Conservation (phyloP, 306 rosid species). For the Cyclanthera cordifolia region DNA sequence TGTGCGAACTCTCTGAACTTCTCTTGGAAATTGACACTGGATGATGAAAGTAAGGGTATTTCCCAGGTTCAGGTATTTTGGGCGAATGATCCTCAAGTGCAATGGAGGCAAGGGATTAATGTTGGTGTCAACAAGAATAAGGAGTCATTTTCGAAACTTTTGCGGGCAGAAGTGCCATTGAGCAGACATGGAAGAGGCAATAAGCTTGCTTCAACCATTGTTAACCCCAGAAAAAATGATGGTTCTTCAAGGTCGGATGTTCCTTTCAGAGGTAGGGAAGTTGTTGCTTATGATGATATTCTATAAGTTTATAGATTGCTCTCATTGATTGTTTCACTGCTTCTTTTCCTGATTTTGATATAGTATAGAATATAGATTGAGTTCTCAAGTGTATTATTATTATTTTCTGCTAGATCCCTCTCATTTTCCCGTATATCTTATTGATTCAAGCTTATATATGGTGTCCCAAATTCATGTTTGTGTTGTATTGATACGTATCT, state of each 20-base stretch:
- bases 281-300: slow-evolving; percentile 78
- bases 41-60: neutral
- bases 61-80: slow-evolving; percentile 69
- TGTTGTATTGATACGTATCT: neutral
- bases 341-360: neutral
- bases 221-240: slow-evolving; percentile 34
- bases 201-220: slow-evolving; percentile 61
- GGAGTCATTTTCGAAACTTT: slow-evolving; percentile 51
- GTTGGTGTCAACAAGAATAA: slow-evolving; percentile 35
- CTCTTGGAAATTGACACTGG: neutral
- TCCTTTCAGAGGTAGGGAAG: slow-evolving; percentile 62
- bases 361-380: neutral
- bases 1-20: neutral
- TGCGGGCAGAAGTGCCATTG: slow-evolving; percentile 66
- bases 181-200: slow-evolving; percentile 72
- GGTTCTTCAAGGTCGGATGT: slow-evolving; percentile 29
- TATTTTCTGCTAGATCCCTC: neutral
- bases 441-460: neutral
- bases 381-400: neutral
- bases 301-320: slow-evolving; percentile 24
- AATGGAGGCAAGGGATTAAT: slow-evolving; percentile 84
- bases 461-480: neutral
- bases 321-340: neutral
- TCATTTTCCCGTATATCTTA: neutral
- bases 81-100: slow-evolving; percentile 73